Conservation (phyloP, 495 filamentous ascomycete species). For the Aspergillus homomorphus region DNA sequence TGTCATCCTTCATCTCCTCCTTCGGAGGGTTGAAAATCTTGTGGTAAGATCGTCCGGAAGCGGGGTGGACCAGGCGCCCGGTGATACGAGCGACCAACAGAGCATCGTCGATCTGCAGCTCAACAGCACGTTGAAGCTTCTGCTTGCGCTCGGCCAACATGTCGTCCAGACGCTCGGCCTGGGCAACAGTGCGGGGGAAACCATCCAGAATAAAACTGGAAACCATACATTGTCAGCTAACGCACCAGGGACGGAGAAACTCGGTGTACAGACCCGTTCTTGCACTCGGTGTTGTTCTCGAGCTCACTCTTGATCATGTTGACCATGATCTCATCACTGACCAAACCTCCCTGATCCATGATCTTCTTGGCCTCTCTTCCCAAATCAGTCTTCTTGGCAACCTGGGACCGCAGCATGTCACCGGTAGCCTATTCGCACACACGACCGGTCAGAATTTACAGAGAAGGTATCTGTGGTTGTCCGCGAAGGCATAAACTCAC, state of each 20-base stretch:
- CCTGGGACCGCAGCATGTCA: conserved; percentile 98
- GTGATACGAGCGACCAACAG: conserved; percentile 95
- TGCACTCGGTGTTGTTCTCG: conserved; percentile 89
- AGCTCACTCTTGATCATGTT: conserved; percentile 99
- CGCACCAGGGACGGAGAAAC: conserved; percentile 1
- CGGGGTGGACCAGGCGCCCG: conserved; percentile 91
- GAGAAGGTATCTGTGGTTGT: no score
- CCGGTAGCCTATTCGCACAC: conserved; percentile 72
- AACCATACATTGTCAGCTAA: conserved; percentile 18
- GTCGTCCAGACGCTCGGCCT: conserved; percentile 88
- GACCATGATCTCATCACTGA: conserved; percentile 98
- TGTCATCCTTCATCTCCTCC: conserved; percentile 86
- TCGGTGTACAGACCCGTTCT: conserved; percentile 64
- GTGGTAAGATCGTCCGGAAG: conserved; percentile 95
- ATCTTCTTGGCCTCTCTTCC: conserved; percentile 99
- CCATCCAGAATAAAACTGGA: conserved; percentile 96
- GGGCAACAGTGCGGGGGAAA: conserved; percentile 93
- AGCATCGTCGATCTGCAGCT: conserved; percentile 93
- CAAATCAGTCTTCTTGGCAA: conserved; percentile 94
- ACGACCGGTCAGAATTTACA: conserved; percentile 10
- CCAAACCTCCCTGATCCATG: conserved; percentile 96
- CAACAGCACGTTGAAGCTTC: conserved; percentile 86
- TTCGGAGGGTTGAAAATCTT: conserved; percentile 99
- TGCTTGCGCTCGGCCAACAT: conserved; percentile 76
- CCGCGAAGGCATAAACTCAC: conserved; percentile 51